Conservation (phyloP, 2,329 filamentous ascomycete genomes). For the Daldinia eschscholtzii region DNA sequence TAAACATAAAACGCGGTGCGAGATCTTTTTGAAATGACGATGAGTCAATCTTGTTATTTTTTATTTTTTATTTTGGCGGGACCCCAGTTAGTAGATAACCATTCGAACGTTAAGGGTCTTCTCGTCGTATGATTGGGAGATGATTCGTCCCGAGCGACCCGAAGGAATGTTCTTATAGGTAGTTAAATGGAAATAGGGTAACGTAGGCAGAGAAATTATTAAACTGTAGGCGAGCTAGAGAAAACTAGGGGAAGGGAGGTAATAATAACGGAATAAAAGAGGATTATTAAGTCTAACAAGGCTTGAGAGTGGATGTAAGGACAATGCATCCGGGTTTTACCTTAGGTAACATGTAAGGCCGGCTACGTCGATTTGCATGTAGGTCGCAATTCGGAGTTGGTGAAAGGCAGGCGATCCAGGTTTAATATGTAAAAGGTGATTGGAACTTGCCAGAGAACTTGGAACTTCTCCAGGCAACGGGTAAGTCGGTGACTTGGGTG, state of each 20-base stretch:
- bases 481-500: slow-evolving; percentile 25
- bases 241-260: slow-evolving; percentile 7
- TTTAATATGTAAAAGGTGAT: slow-evolving; percentile 5
- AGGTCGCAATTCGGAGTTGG: slow-evolving; percentile 1
- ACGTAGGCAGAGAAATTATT: slow-evolving; percentile 10
- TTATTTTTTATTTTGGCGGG: slow-evolving; percentile 19
- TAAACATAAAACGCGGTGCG: slow-evolving; percentile 30
- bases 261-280: slow-evolving; percentile 18
- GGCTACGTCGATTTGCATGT: slow-evolving; percentile 3
- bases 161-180: slow-evolving; percentile 34
- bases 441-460: not conserved
- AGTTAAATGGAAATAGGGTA: slow-evolving; percentile 9
- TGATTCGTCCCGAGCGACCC: slow-evolving; percentile 40
- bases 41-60: slow-evolving; percentile 34
- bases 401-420: slow-evolving; percentile 4
- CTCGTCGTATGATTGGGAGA: slow-evolving; percentile 42
- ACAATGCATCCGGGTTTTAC: slow-evolving; percentile 13
- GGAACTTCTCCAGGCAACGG: slow-evolving; percentile 7
- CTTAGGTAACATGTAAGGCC: not conserved
- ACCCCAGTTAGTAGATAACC: slow-evolving; percentile 34
- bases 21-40: slow-evolving; percentile 33
- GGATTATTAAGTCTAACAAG: slow-evolving; percentile 5
- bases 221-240: slow-evolving; percentile 10
- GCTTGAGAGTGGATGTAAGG: slow-evolving; percentile 2
- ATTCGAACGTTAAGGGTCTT: slow-evolving; percentile 22